Conservation (phyloP, 1,284 basidiomycete genomes). For the Macrocystidia cucumis region DNA sequence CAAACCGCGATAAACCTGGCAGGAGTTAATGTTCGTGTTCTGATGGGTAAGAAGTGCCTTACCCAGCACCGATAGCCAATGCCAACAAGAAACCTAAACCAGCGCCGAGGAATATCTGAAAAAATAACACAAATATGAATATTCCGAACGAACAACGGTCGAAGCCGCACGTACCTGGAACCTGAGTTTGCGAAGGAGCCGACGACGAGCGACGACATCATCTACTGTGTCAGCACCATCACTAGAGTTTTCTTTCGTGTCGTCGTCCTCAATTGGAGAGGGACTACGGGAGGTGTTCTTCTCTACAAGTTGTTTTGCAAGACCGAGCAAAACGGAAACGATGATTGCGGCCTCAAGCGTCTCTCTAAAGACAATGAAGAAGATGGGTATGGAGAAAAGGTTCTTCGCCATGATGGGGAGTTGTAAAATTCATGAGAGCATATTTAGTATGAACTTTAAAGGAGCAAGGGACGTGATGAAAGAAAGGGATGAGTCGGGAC, state of each 20-base stretch:
- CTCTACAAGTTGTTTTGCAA: slow-evolving; percentile 73
- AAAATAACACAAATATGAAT: neutral
- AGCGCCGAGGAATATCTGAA: slow-evolving; percentile 80
- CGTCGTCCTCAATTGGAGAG: slow-evolving; percentile 11
- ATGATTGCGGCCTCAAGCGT: slow-evolving; percentile 86
- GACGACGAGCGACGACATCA: slow-evolving; percentile 22
- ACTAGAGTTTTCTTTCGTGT: slow-evolving; percentile 10
- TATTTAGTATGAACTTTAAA: slow-evolving; percentile 1
- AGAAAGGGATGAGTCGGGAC: slow-evolving; percentile 5
- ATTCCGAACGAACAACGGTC: neutral
- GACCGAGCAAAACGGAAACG: slow-evolving; percentile 79
- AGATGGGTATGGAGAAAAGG: slow-evolving; percentile 75
- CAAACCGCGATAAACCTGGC: slow-evolving; percentile 66
- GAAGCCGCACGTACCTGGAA: slow-evolving; percentile 38
- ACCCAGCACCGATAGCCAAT: slow-evolving; percentile 67
- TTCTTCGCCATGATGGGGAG: slow-evolving; percentile 40
- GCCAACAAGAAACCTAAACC: slow-evolving; percentile 70
- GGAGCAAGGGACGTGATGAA: neutral
- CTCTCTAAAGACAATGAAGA: slow-evolving; percentile 88
- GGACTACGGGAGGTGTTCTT: slow-evolving; percentile 26
- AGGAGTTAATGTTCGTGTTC: slow-evolving; percentile 5
- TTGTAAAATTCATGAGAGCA: neutral
- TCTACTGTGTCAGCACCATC: slow-evolving; percentile 17
- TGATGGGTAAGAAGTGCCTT: slow-evolving; percentile 10
- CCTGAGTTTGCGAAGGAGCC: slow-evolving; percentile 53